Evolutionary conservation across 306 rosid species (phyloP).

Genomic region (Sicyos baderoa): DNA sequence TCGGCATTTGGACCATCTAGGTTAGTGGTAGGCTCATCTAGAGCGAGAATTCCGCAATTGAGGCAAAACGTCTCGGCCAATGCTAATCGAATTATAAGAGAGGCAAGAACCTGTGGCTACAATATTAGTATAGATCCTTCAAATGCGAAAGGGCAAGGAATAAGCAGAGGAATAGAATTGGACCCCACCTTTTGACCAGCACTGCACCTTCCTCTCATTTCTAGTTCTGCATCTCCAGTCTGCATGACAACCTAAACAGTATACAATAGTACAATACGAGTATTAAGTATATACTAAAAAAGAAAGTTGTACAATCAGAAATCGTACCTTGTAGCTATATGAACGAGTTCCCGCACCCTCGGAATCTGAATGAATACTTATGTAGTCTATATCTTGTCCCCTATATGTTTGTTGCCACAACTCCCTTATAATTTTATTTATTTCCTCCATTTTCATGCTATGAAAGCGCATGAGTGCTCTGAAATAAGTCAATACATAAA

Average conservation of each 20-base stretch:
- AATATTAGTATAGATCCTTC: neutral
- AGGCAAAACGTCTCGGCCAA: constrained; percentile 95
- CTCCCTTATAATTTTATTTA: constrained; percentile 89
- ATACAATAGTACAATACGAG: constrained; percentile 9
- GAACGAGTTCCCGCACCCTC: constrained; percentile 98
- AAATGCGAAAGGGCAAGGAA: neutral
- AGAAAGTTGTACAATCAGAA: neutral
- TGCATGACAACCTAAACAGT: constrained; percentile 81
- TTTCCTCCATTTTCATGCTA: constrained; percentile 97
- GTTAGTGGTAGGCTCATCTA: constrained; percentile 93
- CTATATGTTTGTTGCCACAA: constrained; percentile 98
- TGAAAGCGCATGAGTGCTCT: constrained; percentile 98
- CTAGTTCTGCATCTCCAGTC: constrained; percentile 91
- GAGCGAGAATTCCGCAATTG: constrained; percentile 90
- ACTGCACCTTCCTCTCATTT: constrained; percentile 99
- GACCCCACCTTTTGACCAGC: constrained; percentile 85
- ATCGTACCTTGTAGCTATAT: constrained; percentile 76
- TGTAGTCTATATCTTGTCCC: constrained; percentile 93
- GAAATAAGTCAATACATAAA: constrained; percentile 10
- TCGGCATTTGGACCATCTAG: constrained; percentile 93
- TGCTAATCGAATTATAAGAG: constrained; percentile 91
- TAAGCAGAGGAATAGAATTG: neutral
- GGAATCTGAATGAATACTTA: constrained; percentile 83
- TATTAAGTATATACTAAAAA: neutral
- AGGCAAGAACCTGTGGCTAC: constrained; percentile 73